Evolutionary conservation across 2,329 filamentous ascomycete species (phyloP), one percentile per base, ranked within the genome.

Genomic region (Echinosphaeria canescens): DNA sequence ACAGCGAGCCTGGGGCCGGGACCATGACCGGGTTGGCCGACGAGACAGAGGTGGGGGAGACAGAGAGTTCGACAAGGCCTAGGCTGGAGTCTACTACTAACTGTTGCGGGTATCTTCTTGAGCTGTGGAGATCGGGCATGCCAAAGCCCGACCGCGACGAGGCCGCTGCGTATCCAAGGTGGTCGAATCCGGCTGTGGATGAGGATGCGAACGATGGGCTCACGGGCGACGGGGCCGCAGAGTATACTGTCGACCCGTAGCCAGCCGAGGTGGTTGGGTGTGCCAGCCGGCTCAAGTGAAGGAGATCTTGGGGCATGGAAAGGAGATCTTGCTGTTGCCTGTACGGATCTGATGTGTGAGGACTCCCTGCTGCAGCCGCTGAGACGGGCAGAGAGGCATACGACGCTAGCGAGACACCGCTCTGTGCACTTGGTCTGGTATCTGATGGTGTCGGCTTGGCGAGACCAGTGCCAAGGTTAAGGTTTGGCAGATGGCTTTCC

Each of bases 71-170:
- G n/a, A n/a, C n/a, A n/a, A n/a, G 29, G 28, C 27, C 23, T n/a
- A 30, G 28, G 31, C 28, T 34, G 19, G 34, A 34, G n/a, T 33
- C 30, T 33, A 37, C 34, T 57, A 78, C 75, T 74, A 62, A 90
- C 75, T 78, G 65, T 52, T 88, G 79, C 38, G 82, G 85, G 42
- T 80, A 72, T 48, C 80, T 75, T 51, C 81, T 51, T 18, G 53
- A 40, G 35, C 34, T 49, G 35, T 66, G 59, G 46, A 65, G 43
- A 47, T 64, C 54, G 46, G 69, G 49, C 49, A 74, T 49, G 31
- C 58, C 49, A 34, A 65, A 70, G 11, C 61, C 50, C 36, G 66
- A 55, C 50, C 66, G 59, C 37, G 69, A 54, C 4, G 73, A 60
- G 11, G 69, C 65, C 10, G 70, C 60, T 23, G 71, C 67, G 44